Percentiles rank a stretch among this genome's conserved stretches.
phyloP scores from a whole-genome alignment of 2,329 filamentous ascomycete species.

The Penicillium thymicola region DNA sequence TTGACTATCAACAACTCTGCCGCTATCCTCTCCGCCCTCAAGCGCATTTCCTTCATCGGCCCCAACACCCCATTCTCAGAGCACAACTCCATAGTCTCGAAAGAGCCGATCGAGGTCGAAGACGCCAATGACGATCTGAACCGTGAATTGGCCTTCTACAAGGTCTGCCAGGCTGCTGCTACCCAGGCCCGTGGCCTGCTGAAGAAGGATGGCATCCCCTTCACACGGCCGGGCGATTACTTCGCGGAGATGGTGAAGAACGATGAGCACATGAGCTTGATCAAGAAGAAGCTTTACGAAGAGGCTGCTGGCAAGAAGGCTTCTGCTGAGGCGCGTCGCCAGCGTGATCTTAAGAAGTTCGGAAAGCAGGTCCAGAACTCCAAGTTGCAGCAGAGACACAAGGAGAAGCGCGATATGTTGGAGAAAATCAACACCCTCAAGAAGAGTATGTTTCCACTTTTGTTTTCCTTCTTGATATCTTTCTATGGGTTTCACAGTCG shows the following conservation, averaged over 20 bases:
- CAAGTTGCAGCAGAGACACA: conserved; percentile 89
- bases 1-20: conserved; percentile 96
- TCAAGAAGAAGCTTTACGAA: conserved; percentile 89
- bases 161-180: conserved; percentile 78
- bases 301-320: conserved; percentile 92
- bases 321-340: conserved; percentile 81
- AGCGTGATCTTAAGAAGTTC: conserved; percentile 97
- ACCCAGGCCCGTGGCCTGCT: conserved; percentile 69
- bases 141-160: conserved; percentile 90
- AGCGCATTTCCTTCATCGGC: conserved; percentile 58
- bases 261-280: conserved; percentile 96
- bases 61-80: conserved; percentile 72
- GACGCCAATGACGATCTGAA: conserved; percentile 89
- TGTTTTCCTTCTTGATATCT: not conserved
- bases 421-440: conserved; percentile 95
- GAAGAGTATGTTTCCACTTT: conserved; percentile 68
- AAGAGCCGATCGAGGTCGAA: conserved; percentile 66
- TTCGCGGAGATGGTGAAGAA: conserved; percentile 99
- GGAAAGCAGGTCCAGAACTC: conserved; percentile 97
- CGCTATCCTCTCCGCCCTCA: conserved; percentile 75
- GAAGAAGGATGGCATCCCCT: conserved; percentile 77
- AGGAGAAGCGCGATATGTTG: conserved; percentile 86
- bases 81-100: conserved; percentile 73
- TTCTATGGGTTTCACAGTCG: conserved; percentile 21
- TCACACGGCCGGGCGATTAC: conserved; percentile 87